Conservation (phyloP, 2,329 filamentous ascomycete species). For the Fusarium sp. region DNA sequence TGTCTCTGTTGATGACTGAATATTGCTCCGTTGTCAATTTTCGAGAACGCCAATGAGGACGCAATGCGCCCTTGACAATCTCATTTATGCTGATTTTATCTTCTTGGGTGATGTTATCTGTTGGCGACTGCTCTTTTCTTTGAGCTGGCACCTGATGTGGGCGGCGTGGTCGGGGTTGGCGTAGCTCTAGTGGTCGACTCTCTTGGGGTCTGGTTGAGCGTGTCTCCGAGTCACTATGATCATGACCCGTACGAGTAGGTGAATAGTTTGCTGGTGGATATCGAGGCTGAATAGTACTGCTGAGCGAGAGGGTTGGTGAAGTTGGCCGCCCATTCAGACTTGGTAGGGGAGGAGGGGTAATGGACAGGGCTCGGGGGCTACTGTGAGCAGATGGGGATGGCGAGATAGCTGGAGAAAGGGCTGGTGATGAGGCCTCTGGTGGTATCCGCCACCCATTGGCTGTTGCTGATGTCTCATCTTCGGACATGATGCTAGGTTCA, state of each 20-base stretch:
- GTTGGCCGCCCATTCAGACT: constrained; percentile 68
- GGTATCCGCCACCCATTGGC: constrained; percentile 51
- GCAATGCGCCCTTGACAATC: constrained; percentile 87
- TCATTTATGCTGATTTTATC: constrained; percentile 91
- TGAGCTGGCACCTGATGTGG: constrained; percentile 60
- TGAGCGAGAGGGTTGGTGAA: constrained; percentile 77
- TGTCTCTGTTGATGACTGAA: constrained; percentile 89
- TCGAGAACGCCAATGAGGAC: constrained; percentile 85
- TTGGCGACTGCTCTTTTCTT: constrained; percentile 78
- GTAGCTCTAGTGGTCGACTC: constrained; percentile 62
- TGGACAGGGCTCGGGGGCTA: constrained; percentile 76
- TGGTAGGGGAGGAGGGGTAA: constrained; percentile 77
- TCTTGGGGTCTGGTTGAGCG: constrained; percentile 43
- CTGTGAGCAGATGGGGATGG: constrained; percentile 75
- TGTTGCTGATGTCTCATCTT: constrained; percentile 64
- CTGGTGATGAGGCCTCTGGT: constrained; percentile 69
- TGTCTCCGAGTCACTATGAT: constrained; percentile 43
- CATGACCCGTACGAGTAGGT: constrained; percentile 56
- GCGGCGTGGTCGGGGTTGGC: constrained; percentile 67
- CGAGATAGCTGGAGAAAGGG: constrained; percentile 75
- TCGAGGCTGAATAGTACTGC: constrained; percentile 79
- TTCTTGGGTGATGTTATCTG: constrained; percentile 78
- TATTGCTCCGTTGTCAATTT: constrained; percentile 91
- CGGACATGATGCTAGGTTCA: constrained; percentile 73
- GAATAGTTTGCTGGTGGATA: constrained; percentile 84